Conservation (phyloP, 805 yeast species). For the Suhomyces xylopsoci region DNA sequence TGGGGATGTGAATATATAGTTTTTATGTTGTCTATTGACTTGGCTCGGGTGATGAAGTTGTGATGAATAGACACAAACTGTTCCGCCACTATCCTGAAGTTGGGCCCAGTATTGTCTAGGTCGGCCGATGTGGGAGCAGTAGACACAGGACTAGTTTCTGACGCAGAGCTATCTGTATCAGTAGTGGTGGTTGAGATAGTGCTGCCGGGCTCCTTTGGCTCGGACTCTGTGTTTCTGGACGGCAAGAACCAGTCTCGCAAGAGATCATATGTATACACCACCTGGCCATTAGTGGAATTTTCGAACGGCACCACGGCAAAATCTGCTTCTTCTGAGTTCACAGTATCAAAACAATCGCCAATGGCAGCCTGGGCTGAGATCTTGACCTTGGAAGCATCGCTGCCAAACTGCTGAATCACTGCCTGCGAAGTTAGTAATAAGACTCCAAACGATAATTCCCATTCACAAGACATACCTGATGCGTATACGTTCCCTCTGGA, state of each 20-base stretch:
- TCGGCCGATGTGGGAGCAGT: neutral
- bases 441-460: no score
- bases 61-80: slow-evolving; percentile 83
- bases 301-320: slow-evolving; percentile 86
- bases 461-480: slow-evolving; percentile 52
- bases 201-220: neutral
- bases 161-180: neutral
- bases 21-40: slow-evolving; percentile 43
- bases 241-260: slow-evolving; percentile 62
- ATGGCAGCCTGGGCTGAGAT: slow-evolving; percentile 42
- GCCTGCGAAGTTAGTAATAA: slow-evolving; percentile 24
- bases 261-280: slow-evolving; percentile 78
- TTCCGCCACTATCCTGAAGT: slow-evolving; percentile 63
- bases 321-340: slow-evolving; percentile 47
- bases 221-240: slow-evolving; percentile 9
- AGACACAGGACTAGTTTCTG: neutral
- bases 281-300: slow-evolving; percentile 94
- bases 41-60: slow-evolving; percentile 54
- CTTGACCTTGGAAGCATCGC: slow-evolving; percentile 23
- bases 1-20: slow-evolving; percentile 91
- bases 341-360: slow-evolving; percentile 59
- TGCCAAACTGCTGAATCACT: slow-evolving; percentile 50
- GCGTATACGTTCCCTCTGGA: slow-evolving; percentile 91
- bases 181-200: neutral
- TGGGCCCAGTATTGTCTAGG: slow-evolving; percentile 7